Base-by-base conservation (phyloP, 805 yeast species). In the Metschnikowia borealis region DNA sequence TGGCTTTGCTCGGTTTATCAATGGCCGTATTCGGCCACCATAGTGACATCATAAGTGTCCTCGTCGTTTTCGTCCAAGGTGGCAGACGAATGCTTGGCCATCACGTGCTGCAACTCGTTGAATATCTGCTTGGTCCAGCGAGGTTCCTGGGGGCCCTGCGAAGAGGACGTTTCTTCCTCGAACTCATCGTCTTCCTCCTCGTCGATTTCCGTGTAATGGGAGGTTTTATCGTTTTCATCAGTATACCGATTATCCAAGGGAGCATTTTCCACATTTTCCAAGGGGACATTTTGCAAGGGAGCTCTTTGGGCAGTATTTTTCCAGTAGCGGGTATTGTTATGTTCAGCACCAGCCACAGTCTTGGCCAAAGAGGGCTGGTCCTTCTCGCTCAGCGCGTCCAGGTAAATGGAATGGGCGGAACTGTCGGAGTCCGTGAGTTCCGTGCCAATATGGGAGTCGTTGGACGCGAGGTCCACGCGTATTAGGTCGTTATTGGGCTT, bases 1-100 rank as follows among this genome's bases (percentile, higher is more conserved):
- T n/a, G n/a, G n/a, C n/a, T n/a, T n/a, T n/a, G n/a, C n/a, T n/a
- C n/a, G n/a, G n/a, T n/a, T n/a, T n/a, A n/a, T n/a, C n/a, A n/a
- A n/a, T n/a, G 86, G 3, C 89, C 80, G 60, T 88, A 86, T 63
- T 88, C 96, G 2, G 89, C 83, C 35, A 85, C 95, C 96, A 89
- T 88, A 2, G 91, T 83, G 5, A 85, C 83, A 63, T 88, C 96
- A 67, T 75, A 84, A 2, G 89, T 84, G 63, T 88, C 96, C 62
- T 88, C 95, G 63, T 88, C 96, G 54, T 77, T 78, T 34, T 82
- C 84, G 62, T 85, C 91, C 44, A 87, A 77, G 0, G 72, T 66
- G 7, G 70, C 69, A 36, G 78, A 65, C 40, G 83, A 71, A 57
- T 78, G 81, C 58, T 77, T 73, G 20, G 66, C 67, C 63, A 77